Evolutionary conservation across 768 basidiomycete species (phyloP).

Genomic region (Xerocomellus chrysenteron): DNA sequence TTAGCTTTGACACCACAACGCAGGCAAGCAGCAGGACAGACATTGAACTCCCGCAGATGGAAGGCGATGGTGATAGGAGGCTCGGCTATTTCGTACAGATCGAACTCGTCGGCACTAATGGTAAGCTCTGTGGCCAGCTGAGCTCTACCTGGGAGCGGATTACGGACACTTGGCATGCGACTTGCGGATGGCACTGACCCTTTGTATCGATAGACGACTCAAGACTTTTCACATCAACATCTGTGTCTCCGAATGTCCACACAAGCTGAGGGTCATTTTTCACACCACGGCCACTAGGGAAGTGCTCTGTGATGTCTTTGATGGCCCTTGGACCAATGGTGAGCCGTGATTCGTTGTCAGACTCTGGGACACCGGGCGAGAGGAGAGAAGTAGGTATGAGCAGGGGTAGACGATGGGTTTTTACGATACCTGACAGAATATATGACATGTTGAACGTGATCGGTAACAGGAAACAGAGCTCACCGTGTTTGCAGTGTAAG

Average conservation of each 20-base stretch:
- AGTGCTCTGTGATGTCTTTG: conserved; percentile 80
- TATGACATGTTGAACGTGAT: conserved; percentile 9
- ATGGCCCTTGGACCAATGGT: conserved; percentile 72
- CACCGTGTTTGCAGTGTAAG: conserved; percentile 83
- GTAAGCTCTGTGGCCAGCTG: conserved; percentile 75
- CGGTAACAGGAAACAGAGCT: conserved; percentile 5
- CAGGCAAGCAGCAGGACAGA: conserved; percentile 29
- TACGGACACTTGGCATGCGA: background rate
- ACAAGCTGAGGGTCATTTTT: conserved; percentile 77
- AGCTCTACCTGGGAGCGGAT: conserved; percentile 45
- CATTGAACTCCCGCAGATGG: conserved; percentile 83
- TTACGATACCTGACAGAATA: conserved; percentile 59
- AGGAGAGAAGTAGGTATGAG: conserved; percentile 56
- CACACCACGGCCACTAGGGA: conserved; percentile 58
- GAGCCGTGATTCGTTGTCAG: conserved; percentile 57
- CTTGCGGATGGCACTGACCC: conserved; percentile 39
- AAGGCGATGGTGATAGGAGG: conserved; percentile 71
- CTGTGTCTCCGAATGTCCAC: conserved; percentile 72
- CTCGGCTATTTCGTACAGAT: conserved; percentile 64
- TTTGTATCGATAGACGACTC: conserved; percentile 65
- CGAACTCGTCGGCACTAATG: conserved; percentile 79
- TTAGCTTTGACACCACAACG: background rate
- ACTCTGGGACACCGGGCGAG: conserved; percentile 64
- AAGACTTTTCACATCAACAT: conserved; percentile 67
- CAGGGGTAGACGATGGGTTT: conserved; percentile 74